These are phyloP conservation scores for Ilex aquifolium DNA, from an alignment of 257 asterid species.

Conservation along the genomic window DNA sequence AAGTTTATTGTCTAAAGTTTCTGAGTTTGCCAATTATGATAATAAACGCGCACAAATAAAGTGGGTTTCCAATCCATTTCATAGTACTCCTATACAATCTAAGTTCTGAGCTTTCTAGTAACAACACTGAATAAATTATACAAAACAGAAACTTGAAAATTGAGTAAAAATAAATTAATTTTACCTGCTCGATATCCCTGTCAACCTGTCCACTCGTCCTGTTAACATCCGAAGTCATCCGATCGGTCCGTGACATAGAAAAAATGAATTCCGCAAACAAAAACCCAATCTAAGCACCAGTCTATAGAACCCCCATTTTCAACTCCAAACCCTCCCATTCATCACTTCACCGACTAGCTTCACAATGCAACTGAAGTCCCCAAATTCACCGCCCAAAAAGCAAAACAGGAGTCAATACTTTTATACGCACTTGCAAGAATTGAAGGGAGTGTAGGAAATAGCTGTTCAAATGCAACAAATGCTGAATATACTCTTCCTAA, in stretches of 20 bases:
- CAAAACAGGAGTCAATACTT: neutral
- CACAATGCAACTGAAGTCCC: neutral
- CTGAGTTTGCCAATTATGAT: too few species aligned
- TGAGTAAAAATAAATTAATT: slow-evolving; percentile 1
- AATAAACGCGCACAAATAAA: too few species aligned
- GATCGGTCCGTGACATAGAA: slow-evolving; percentile 38
- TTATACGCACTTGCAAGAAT: neutral
- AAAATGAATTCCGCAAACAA: slow-evolving; percentile 19
- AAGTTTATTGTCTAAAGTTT: too few species aligned
- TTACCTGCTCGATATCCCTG: slow-evolving; percentile 78
- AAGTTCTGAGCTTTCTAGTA: too few species aligned
- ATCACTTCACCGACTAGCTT: slow-evolving; percentile 20
- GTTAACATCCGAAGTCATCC: slow-evolving; percentile 65
- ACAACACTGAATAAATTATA: neutral
- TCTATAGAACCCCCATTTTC: neutral
- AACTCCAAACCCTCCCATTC: slow-evolving; percentile 34
- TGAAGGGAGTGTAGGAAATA: neutral
- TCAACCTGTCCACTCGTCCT: slow-evolving; percentile 64
- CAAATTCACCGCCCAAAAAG: neutral
- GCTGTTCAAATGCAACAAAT: neutral
- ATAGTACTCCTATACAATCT: too few species aligned
- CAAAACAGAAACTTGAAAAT: neutral
- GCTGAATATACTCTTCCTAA: neutral
- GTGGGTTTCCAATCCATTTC: too few species aligned
- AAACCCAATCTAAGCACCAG: slow-evolving; percentile 32